A percentile compares a stretch with the other conserved stretches of the same genome.
Evolutionary conservation across 1,139 yeast species (phyloP).

Genomic region (Candida sojae): DNA sequence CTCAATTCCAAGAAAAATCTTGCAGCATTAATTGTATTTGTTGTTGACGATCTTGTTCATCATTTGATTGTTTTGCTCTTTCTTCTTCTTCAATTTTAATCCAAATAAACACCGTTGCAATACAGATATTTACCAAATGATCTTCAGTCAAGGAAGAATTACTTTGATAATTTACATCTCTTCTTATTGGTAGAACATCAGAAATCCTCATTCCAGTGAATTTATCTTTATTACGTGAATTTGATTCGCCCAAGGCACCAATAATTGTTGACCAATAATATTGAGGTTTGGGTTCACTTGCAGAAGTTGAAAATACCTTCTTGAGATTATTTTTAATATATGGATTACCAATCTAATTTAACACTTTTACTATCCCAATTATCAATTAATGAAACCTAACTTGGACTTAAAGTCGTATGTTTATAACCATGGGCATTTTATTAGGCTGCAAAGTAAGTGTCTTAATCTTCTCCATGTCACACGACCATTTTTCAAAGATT

Average conservation of each 20-base stretch:
- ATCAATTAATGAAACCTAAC: too few species aligned
- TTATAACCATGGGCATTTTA: too few species aligned
- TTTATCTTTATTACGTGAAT: too few species aligned
- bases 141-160: slow-evolving; percentile 11
- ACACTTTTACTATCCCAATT: slow-evolving; percentile 14
- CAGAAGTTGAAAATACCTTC: slow-evolving; percentile 4
- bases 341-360: slow-evolving; percentile 9
- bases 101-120: slow-evolving; percentile 9
- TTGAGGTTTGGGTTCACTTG: slow-evolving; percentile 11
- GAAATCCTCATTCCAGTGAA: slow-evolving; percentile 7
- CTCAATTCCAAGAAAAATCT: too few species aligned
- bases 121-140: slow-evolving; percentile 14
- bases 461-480: too few species aligned
- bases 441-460: too few species aligned
- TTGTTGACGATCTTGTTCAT: too few species aligned
- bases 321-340: slow-evolving; percentile 8
- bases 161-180: slow-evolving; percentile 10
- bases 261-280: slow-evolving; percentile 9
- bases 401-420: too few species aligned
- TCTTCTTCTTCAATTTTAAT: slow-evolving; percentile 9
- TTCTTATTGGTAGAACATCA: slow-evolving; percentile 6
- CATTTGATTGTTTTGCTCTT: slow-evolving; percentile 1
- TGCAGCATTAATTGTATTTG: too few species aligned
- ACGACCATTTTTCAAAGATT: too few species aligned
- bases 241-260: too few species aligned